Conservation (phyloP, 2,329 filamentous ascomycete genomes). For the Cordyceps cateniannulata region DNA sequence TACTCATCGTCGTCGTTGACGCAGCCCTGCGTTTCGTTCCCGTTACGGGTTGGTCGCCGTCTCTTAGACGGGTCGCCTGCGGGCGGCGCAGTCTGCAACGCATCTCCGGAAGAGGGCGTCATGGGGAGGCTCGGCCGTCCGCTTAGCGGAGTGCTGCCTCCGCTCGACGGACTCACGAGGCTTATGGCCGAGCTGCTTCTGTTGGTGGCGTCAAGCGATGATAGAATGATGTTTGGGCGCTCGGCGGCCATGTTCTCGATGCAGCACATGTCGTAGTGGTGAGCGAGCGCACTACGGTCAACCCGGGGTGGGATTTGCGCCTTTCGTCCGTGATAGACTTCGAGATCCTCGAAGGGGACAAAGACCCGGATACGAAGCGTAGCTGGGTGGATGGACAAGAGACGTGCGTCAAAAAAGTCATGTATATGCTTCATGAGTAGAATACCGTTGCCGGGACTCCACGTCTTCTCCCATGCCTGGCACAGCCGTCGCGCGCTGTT, state of each 20-base stretch:
- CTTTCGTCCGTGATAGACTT: neutral
- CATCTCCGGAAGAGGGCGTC: neutral
- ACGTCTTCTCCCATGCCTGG: neutral
- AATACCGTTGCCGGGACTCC: neutral
- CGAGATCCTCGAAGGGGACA: neutral
- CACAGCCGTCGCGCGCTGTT: neutral
- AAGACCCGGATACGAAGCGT: neutral
- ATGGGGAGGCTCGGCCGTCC: neutral
- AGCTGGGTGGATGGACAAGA: neutral
- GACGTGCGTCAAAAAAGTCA: neutral
- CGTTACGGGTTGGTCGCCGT: neutral
- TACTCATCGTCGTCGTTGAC: neutral
- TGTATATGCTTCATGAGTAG: neutral
- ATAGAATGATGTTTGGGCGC: neutral
- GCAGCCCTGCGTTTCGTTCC: neutral
- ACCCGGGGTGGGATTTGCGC: neutral
- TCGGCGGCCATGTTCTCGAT: neutral
- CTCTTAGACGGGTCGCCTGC: neutral
- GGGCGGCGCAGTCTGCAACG: neutral
- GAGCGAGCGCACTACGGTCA: neutral
- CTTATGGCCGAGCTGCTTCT: neutral
- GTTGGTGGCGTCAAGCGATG: neutral
- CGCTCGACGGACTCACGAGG: neutral
- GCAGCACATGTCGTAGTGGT: neutral
- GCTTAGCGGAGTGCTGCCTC: neutral